Evolutionary conservation across 2,329 filamentous ascomycete species (phyloP).

Genomic region (Talaromyces sp.): DNA sequence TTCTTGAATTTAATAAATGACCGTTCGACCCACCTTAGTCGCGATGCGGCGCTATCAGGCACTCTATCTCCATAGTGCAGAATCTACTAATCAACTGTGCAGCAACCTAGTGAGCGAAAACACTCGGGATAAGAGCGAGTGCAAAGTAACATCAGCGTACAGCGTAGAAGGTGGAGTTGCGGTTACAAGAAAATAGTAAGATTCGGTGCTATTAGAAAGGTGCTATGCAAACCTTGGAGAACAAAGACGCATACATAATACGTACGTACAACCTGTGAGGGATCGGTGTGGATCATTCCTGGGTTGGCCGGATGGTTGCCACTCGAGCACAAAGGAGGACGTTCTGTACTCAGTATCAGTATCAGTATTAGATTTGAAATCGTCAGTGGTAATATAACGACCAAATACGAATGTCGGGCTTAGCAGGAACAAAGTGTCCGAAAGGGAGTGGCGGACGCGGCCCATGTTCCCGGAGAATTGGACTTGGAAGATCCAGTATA

Average conservation of each 20-base stretch:
- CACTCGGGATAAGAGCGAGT: background rate
- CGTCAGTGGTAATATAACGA: background rate
- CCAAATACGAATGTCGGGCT: background rate
- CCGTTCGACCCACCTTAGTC: background rate
- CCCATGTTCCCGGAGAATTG: conserved; percentile 7
- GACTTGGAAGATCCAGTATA: background rate
- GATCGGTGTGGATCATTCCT: background rate
- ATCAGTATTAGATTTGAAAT: background rate
- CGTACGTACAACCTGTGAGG: background rate
- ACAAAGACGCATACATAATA: background rate
- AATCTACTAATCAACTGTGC: background rate
- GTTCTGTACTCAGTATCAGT: background rate
- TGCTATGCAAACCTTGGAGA: background rate
- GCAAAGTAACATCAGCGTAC: background rate
- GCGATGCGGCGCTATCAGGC: background rate
- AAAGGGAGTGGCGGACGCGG: conserved; percentile 3
- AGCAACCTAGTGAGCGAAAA: background rate
- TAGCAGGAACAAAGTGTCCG: background rate
- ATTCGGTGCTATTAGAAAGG: background rate
- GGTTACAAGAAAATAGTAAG: background rate
- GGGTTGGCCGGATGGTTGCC: background rate
- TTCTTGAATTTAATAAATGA: background rate
- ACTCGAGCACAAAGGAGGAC: background rate
- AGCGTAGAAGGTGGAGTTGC: no score
- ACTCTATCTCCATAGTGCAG: background rate